Base-by-base conservation (phyloP, 1,139 yeast species). In the Suhomyces bribrorum region DNA sequence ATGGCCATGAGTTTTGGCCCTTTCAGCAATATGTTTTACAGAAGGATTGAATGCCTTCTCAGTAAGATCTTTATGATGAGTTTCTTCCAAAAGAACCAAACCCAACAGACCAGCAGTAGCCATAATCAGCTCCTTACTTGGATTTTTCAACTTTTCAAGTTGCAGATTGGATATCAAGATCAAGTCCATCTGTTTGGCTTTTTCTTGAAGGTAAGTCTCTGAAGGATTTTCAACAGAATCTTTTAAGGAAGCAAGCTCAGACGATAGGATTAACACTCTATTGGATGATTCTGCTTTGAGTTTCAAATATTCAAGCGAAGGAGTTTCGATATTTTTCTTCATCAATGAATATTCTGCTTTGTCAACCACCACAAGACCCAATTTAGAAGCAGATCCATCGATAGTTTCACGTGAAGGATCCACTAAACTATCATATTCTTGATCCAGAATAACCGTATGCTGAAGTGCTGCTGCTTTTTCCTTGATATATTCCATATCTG, bases 71-170 rank as follows among this genome's bases (percentile, higher is more conserved):
- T 30, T 36, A 28, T 37, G 42, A 3, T 48, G 49, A 2, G 29
- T 17, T n/a, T 37, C 29, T 6, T 41, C 43, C 14, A 56, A 23
- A 4, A 56, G 36, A 1, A 36, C 34, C 37, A 50, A 48, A 11
- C 54, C 51, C 30, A 51, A 41, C 14, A 55, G 37, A 12, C 48
- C 52, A 2, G 49, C 43, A 2, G 75, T 75, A 35, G 62, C 58
- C 4, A 51, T 47, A 14, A 77, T 49, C 35, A 66, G 69, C 6
- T 65, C 61, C 16, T 51, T 41, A 3, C 52, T 36, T 5, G 64
- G 65, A 16, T 46, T 44, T 18, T 43, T 45, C 31, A 58, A 40
- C 3, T 42, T 34, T 7, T 43, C 40, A 29, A 49, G 48, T n/a
- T 62, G 61, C 0, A 45, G 48, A 7, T 47, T 40, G 2, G 53